These are phyloP conservation scores for Pythium utonaiense DNA, from an alignment of 352 stramenopile genomes.

Conservation along the genomic window DNA sequence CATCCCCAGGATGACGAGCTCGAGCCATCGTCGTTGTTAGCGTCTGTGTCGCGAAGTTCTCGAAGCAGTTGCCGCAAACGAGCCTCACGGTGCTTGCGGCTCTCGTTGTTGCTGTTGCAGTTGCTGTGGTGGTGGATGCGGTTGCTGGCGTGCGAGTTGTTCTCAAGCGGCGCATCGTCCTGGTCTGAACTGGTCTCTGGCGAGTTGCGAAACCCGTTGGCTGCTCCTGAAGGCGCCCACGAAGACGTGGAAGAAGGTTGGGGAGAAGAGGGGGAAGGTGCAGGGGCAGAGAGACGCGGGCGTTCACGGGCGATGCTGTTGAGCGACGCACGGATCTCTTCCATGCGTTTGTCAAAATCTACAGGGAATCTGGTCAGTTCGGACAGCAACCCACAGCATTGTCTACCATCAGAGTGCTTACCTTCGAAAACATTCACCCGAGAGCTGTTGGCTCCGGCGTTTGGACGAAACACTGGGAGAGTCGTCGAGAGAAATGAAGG, in stretches of 20 bases:
- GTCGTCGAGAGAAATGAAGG: constrained; percentile 1
- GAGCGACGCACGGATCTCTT: constrained; percentile 63
- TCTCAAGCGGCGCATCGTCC: constrained; percentile 8
- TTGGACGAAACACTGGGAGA: neutral
- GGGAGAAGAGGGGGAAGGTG: constrained; percentile 1
- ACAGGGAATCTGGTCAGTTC: neutral
- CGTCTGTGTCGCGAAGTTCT: constrained; percentile 26
- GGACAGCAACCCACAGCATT: no score
- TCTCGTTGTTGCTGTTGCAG: neutral
- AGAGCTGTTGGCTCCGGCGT: neutral
- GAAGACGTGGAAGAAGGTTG: constrained; percentile 1
- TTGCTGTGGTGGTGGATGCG: neutral
- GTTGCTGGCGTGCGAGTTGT: constrained; percentile 10
- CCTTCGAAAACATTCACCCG: constrained; percentile 15
- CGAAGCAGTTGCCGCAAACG: constrained; percentile 38
- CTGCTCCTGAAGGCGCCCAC: neutral
- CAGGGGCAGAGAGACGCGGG: constrained; percentile 1
- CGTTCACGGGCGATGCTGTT: constrained; percentile 43
- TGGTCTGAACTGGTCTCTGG: constrained; percentile 3
- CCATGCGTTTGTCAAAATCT: constrained; percentile 75
- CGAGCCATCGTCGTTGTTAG: neutral
- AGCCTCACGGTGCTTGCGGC: constrained; percentile 24
- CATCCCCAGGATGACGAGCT: neutral
- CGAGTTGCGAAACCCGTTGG: constrained; percentile 2
- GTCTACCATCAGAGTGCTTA: neutral